phyloP scores from a whole-genome alignment of 768 basidiomycete genomes.

The Trametes maxima region DNA sequence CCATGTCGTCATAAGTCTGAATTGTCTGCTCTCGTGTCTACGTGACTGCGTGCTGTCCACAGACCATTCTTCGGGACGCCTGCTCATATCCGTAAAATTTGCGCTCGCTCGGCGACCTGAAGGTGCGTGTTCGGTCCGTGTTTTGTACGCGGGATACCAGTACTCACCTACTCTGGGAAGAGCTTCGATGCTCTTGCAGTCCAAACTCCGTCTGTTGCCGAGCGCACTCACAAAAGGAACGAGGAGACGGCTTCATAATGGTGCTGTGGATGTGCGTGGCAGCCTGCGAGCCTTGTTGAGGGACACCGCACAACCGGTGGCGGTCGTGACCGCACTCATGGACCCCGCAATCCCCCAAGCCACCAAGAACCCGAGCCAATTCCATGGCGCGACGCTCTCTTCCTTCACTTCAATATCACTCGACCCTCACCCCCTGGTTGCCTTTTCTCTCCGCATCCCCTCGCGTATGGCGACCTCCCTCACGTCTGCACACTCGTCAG shows the following conservation, averaged over 20 bases:
- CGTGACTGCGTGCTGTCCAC: background rate
- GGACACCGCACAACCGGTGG: slow-evolving; percentile 82
- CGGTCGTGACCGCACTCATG: slow-evolving; percentile 77
- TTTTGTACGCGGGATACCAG: too few relatives aligned
- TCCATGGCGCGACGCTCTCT: slow-evolving; percentile 91
- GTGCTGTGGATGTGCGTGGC: slow-evolving; percentile 10
- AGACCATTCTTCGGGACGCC: too few relatives aligned
- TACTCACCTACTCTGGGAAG: too few relatives aligned
- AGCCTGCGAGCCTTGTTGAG: slow-evolving; percentile 63
- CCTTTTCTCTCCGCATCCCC: slow-evolving; percentile 88
- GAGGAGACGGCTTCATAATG: background rate
- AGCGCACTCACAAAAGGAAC: too few relatives aligned
- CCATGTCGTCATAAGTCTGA: slow-evolving; percentile 1
- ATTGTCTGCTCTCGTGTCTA: background rate
- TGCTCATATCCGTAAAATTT: too few relatives aligned
- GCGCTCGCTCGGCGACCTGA: too few relatives aligned
- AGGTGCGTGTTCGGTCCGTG: too few relatives aligned
- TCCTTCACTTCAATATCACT: slow-evolving; percentile 92
- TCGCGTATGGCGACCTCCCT: slow-evolving; percentile 81
- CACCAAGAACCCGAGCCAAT: slow-evolving; percentile 31
- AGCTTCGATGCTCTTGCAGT: background rate
- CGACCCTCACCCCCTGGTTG: slow-evolving; percentile 84
- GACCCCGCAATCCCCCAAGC: slow-evolving; percentile 30
- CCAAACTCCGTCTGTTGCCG: too few relatives aligned
- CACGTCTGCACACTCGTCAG: slow-evolving; percentile 30